These are phyloP conservation scores for Lentinula detonsa DNA, from an alignment of 768 basidiomycete genomes.

Conservation along the genomic window DNA sequence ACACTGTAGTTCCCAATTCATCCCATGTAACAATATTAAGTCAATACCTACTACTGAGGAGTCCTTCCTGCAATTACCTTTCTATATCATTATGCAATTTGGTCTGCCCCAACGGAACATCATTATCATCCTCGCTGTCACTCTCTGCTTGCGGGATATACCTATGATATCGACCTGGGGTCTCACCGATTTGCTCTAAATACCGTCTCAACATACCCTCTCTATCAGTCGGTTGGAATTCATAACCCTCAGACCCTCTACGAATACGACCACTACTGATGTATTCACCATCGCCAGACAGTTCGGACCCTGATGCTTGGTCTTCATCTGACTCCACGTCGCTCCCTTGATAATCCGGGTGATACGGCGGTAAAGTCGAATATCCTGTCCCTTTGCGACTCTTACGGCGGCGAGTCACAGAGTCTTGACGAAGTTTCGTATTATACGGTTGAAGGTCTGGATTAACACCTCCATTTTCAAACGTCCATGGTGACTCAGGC, in stretches of 20 bases:
- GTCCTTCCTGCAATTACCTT: not conserved
- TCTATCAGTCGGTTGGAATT: slow-evolving; percentile 55
- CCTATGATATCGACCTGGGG: slow-evolving; percentile 56
- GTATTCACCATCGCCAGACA: slow-evolving; percentile 19
- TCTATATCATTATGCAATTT: not conserved
- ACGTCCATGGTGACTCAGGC: slow-evolving; percentile 78
- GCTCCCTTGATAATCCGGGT: slow-evolving; percentile 56
- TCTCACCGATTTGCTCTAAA: slow-evolving; percentile 45
- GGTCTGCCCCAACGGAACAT: slow-evolving; percentile 7
- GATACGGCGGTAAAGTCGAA: slow-evolving; percentile 66
- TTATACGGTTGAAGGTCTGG: slow-evolving; percentile 68
- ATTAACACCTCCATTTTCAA: slow-evolving; percentile 71
- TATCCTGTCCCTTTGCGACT: slow-evolving; percentile 22
- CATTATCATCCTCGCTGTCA: slow-evolving; percentile 36
- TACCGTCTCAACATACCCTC: slow-evolving; percentile 61
- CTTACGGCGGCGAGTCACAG: slow-evolving; percentile 17
- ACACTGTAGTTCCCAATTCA: not conserved
- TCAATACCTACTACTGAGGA: not conserved
- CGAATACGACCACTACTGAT: slow-evolving; percentile 34
- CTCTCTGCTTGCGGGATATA: slow-evolving; percentile 58
- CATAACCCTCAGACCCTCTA: slow-evolving; percentile 79
- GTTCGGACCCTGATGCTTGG: slow-evolving; percentile 23
- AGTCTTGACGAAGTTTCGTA: slow-evolving; percentile 23
- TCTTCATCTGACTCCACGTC: slow-evolving; percentile 22
- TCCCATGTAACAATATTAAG: not conserved